A percentile compares a stretch with the other conserved stretches of the same genome.
Conservation (phyloP, 1,284 basidiomycete genomes). For the Leucoagaricus sp. region DNA sequence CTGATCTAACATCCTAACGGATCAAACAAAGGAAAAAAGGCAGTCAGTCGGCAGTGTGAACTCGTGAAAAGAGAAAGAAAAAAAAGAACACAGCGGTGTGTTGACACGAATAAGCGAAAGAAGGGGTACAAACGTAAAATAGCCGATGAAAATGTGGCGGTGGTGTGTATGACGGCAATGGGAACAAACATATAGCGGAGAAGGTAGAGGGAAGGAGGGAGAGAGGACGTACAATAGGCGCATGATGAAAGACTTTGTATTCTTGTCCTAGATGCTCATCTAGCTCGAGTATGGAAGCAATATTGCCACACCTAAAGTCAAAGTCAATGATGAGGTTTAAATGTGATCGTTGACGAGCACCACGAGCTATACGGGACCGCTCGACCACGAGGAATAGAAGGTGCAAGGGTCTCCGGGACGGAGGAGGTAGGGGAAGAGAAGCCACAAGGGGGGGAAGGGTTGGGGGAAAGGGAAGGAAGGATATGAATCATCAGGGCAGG, state of each 20-base stretch:
- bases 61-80: not conserved
- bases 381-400: constrained; percentile 14
- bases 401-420: constrained; percentile 12
- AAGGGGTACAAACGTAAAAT: not conserved
- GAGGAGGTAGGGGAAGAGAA: not conserved
- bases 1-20: constrained; percentile 76
- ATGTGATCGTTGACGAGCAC: too few relatives aligned
- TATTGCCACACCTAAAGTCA: constrained; percentile 96
- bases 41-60: constrained; percentile 24
- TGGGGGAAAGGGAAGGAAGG: too few relatives aligned
- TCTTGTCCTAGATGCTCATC: constrained; percentile 90
- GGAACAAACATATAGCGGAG: not conserved
- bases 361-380: too few relatives aligned
- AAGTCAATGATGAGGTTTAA: too few relatives aligned
- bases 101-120: not conserved
- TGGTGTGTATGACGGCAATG: too few relatives aligned
- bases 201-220: constrained; percentile 14
- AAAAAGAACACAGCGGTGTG: not conserved
- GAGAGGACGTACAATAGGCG: constrained; percentile 57
- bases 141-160: not conserved
- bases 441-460: not conserved
- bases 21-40: constrained; percentile 14
- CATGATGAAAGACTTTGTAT: constrained; percentile 89
- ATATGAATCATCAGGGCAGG: constrained; percentile 1
- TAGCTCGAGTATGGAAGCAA: constrained; percentile 90